Conservation (phyloP, 164 flowering plant genomes). For the Kalanchoe fedtschenkoi region DNA sequence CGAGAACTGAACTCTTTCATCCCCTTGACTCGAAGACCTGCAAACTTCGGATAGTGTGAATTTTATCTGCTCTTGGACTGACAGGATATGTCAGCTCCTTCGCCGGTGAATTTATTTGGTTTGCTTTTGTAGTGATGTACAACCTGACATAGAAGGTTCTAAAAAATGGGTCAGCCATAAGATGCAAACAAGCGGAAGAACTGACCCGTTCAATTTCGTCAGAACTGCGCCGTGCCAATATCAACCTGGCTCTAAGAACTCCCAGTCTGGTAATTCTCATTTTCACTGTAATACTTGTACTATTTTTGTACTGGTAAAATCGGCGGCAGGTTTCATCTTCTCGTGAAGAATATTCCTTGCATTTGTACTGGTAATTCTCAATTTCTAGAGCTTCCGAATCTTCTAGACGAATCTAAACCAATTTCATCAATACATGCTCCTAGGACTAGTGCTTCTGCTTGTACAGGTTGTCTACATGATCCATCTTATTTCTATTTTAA, state of each 20-base stretch:
- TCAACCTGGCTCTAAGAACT: conserved; percentile 27
- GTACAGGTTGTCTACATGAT: conserved; percentile 31
- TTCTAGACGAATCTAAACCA: conserved; percentile 36
- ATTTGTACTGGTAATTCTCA: conserved; percentile 7
- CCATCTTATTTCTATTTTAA: neutral
- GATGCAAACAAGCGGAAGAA: conserved; percentile 48
- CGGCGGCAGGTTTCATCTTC: no score
- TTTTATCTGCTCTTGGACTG: no score
- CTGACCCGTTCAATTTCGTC: conserved; percentile 65
- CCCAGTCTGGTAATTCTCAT: neutral
- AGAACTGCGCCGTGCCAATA: conserved; percentile 48
- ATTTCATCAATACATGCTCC: conserved; percentile 17
- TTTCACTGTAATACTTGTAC: neutral
- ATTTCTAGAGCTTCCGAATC: conserved; percentile 64
- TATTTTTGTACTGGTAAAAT: neutral
- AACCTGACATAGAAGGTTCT: conserved; percentile 40
- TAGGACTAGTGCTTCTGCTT: conserved; percentile 18
- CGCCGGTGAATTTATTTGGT: conserved; percentile 6
- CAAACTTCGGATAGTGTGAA: conserved; percentile 36
- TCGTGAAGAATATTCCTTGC: no score
- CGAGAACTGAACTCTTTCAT: conserved; percentile 44
- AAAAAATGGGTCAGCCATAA: conserved; percentile 51
- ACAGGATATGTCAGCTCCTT: neutral
- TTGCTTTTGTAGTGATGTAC: conserved; percentile 37
- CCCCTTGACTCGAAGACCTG: conserved; percentile 36